Base-by-base conservation (phyloP, 306 rosid genomes). In the Astragalus glycyphyllos region DNA sequence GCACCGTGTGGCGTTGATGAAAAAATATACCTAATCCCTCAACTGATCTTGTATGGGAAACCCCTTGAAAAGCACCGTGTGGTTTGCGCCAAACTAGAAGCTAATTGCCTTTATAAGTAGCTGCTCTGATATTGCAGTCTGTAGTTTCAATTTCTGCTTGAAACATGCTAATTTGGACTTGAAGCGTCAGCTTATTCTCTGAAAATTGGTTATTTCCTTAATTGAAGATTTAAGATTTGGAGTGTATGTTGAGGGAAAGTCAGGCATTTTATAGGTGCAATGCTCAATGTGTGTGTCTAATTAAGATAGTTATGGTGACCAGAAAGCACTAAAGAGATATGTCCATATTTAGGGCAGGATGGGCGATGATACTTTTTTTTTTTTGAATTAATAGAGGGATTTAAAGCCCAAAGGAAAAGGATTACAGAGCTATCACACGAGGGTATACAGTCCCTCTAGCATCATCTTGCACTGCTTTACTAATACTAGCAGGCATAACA, bases 221-320 rank as follows among this genome's bases (percentile, higher is more conserved):
- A 14, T 32, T 35, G 11, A 6, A 20, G 26, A 15, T 56, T 29
- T 23, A 9, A 44, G 31, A 13, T 15, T 41, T 59, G 41, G 62
- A n/a, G 48, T 61, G 67, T 44, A 37, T 60, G 8, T 47, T 48
- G 61, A 72, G 50, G 49, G 14, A 14, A 53, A 49, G 20, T 20
- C 6, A 1, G 12, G 16, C 55, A 8, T 72, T 11, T 72, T 46
- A 1, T 16, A 34, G 15, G 34, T 55, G 45, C n/a, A 6, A 6
- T 13, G 4, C 11, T 3, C 5, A 11, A 3, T 26, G 31, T 41
- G 31, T 40, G 68, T 41, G 67, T 29, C 44, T 46, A 45, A 26
- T 29, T 26, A 32, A 11, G 41, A 29, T 29, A 14, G 29, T 11
- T 16, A 11, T 14, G 47, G 41, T 13, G 31, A 4, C 41, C 44